Evolutionary conservation across 2,329 filamentous ascomycete genomes (phyloP), one percentile per base, ranked within the genome.

Genomic region (Colletotrichum sp.): DNA sequence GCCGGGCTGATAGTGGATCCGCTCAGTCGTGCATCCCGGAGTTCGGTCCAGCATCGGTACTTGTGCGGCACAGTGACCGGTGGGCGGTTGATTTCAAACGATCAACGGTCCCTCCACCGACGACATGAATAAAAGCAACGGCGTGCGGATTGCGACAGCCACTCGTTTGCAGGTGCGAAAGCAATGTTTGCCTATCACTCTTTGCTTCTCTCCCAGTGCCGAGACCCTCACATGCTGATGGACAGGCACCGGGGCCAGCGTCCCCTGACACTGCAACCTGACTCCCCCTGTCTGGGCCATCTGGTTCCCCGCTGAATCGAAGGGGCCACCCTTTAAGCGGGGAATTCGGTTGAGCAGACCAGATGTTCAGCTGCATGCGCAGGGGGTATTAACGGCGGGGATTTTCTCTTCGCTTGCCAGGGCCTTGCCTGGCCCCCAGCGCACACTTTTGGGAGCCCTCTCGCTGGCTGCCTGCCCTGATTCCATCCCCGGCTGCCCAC

Each of bases 251-350:
- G 34, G 43, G n/a, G 55, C 55, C 32, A 57, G 52, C 63, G 52
- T 55, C 63, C 70, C 71, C 58, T 55, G 71, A 66, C 70, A 74
- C 57, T 69, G 64, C 71, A 24, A 72, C 68, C 30, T 26, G 52
- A n/a, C 43, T 26, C 58, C 28, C 30, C 26, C 26, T 55, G 61
- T 24, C 68, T 67, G 55, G 36, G 36, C 72, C 52, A 43, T 67
- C 69, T 64, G 63, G 69, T 61, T 73, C 58, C 70, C 74, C 74
- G 43, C 73, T 73, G 72, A 68, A 75, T 73, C 73, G 70, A 71
- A 58, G 58, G 36, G 58, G 43, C 57, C 58, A 48, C 43, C 43
- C 43, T 48, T 21, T 48, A 36, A 61, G 64, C 70, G 70, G 74
- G 63, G 64, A 21, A 34, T 34, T 30, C 34, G 61, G 57, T 67